phyloP scores from a whole-genome alignment of 495 filamentous ascomycete species.

The Cairneyella variabilis region DNA sequence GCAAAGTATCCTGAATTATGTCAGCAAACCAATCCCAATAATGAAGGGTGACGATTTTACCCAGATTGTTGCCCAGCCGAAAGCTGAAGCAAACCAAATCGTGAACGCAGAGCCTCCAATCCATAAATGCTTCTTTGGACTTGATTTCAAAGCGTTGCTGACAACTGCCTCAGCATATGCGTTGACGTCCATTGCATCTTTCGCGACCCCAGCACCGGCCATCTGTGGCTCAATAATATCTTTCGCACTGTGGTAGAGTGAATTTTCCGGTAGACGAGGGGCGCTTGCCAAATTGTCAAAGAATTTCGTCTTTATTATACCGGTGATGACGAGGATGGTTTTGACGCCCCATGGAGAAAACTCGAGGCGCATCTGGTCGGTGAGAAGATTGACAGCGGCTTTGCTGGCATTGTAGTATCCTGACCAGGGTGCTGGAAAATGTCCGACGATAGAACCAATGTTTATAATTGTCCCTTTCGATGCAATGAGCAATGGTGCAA shows the following conservation, averaged over 20 bases:
- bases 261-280: constrained; percentile 17
- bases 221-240: constrained; percentile 11
- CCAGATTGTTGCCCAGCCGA: constrained; percentile 29
- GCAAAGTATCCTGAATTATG: too few species aligned
- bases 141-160: constrained; percentile 26
- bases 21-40: too few species aligned
- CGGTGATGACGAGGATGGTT: constrained; percentile 26
- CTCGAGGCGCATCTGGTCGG: not conserved
- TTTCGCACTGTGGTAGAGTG: constrained; percentile 26
- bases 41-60: too few species aligned
- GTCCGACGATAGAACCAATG: not conserved
- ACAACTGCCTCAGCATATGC: constrained; percentile 31
- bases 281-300: constrained; percentile 12
- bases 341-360: not conserved
- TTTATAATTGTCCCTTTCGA: not conserved
- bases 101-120: constrained; percentile 23
- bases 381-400: not conserved
- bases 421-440: not conserved
- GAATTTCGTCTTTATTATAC: constrained; percentile 32
- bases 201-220: constrained; percentile 1
- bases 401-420: constrained; percentile 1
- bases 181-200: constrained; percentile 20
- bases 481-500: not conserved
- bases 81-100: constrained; percentile 23
- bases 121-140: constrained; percentile 28